These are phyloP conservation scores for Cercospora sesami DNA, from an alignment of 2,329 filamentous ascomycete genomes.

Conservation along the genomic window DNA sequence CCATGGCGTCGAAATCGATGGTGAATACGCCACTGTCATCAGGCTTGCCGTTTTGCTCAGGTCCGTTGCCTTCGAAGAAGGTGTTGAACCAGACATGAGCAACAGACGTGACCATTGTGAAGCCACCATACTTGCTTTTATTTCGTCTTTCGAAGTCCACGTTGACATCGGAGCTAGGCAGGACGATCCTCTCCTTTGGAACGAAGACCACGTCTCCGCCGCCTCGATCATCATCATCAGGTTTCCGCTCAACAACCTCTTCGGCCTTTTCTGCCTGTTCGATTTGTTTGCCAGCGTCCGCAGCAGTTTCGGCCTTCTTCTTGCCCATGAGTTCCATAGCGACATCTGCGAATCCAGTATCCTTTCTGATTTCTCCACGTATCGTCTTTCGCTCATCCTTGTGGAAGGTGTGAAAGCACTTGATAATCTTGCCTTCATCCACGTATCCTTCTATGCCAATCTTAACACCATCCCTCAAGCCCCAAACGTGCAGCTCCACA, in stretches of 20 bases:
- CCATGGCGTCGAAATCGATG: conserved; percentile 75
- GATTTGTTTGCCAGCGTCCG: conserved; percentile 24
- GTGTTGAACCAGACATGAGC: conserved; percentile 97
- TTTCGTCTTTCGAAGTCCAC: conserved; percentile 86
- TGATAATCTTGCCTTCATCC: conserved; percentile 86
- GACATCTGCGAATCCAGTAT: conserved; percentile 46
- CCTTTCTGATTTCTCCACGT: conserved; percentile 52
- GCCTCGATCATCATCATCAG: conserved; percentile 45
- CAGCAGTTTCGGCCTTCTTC: conserved; percentile 29
- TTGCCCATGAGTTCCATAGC: conserved; percentile 47
- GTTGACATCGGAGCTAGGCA: conserved; percentile 84
- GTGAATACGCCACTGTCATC: conserved; percentile 70
- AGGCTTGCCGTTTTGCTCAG: conserved; percentile 65
- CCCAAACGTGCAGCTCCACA: conserved; percentile 86
- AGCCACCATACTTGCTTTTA: conserved; percentile 69
- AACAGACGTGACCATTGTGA: conserved; percentile 88
- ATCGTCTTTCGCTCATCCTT: conserved; percentile 70
- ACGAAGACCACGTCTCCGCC: conserved; percentile 77
- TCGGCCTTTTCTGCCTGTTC: conserved; percentile 27
- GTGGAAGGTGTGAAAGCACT: conserved; percentile 76
- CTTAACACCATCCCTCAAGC: conserved; percentile 81
- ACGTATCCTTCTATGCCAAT: conserved; percentile 80
- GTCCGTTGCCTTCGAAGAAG: conserved; percentile 82
- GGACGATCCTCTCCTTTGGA: conserved; percentile 64
- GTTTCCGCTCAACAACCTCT: conserved; percentile 19